Conservation (phyloP, 1,284 basidiomycete genomes). For the Ustilago esculenta region DNA sequence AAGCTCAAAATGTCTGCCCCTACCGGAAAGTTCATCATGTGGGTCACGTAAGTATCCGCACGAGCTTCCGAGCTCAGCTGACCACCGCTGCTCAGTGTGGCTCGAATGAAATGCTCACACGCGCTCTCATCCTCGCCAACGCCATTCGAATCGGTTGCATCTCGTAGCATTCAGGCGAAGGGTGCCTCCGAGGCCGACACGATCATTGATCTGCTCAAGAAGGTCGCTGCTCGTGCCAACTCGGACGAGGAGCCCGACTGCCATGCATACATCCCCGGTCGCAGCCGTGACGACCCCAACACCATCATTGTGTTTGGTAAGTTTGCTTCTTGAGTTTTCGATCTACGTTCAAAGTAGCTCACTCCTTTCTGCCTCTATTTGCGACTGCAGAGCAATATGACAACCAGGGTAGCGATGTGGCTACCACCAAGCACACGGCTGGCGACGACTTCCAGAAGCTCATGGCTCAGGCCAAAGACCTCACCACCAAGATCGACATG, state of each 20-base stretch:
- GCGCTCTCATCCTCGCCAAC: no score
- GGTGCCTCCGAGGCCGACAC: constrained; percentile 39
- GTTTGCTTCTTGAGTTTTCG: constrained; percentile 3
- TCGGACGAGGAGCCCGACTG: constrained; percentile 50
- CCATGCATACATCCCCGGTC: constrained; percentile 31
- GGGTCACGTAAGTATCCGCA: constrained; percentile 41
- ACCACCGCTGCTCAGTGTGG: no score
- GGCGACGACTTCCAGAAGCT: constrained; percentile 41
- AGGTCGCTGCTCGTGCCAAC: constrained; percentile 35
- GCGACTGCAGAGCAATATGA: constrained; percentile 38
- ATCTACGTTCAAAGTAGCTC: no score
- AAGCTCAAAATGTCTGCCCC: constrained; percentile 30
- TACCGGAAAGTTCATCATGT: constrained; percentile 41
- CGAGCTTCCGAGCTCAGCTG: no score
- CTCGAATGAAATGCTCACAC: no score
- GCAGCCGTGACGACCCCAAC: constrained; percentile 43
- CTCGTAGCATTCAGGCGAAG: constrained; percentile 42
- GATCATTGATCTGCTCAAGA: constrained; percentile 37
- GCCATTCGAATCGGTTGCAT: no score
- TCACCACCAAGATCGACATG: constrained; percentile 39
- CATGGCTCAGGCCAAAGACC: constrained; percentile 37
- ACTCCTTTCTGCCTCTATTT: not conserved
- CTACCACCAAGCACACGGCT: constrained; percentile 22
- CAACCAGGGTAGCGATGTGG: constrained; percentile 44
- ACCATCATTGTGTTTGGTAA: constrained; percentile 44